These are phyloP conservation scores for Monilinia laxa DNA, from an alignment of 2,329 filamentous ascomycete genomes.

Conservation along the genomic window DNA sequence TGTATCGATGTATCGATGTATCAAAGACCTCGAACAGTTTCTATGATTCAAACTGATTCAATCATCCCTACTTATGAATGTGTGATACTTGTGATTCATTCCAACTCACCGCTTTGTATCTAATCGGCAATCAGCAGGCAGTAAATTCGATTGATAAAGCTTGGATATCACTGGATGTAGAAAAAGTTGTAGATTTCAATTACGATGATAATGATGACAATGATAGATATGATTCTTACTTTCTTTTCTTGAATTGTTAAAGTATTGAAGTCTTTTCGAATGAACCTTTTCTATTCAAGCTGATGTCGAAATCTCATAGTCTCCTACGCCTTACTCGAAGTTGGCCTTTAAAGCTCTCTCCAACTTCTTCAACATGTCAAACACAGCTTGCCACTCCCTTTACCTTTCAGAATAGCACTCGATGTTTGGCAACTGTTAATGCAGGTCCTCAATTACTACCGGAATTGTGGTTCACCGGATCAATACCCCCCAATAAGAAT, in stretches of 20 bases:
- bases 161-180: constrained; percentile 13
- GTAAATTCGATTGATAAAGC: constrained; percentile 18
- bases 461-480: constrained; percentile 49
- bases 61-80: not conserved
- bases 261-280: constrained; percentile 32
- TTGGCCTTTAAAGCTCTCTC: constrained; percentile 23
- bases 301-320: constrained; percentile 38
- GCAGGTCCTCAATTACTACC: constrained; percentile 35
- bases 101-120: constrained; percentile 10
- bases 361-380: constrained; percentile 17
- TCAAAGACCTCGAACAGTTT: no score
- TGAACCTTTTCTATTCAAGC: constrained; percentile 27
- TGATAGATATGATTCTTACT: not conserved
- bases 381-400: constrained; percentile 5
- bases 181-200: not conserved
- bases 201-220: not conserved
- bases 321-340: constrained; percentile 29
- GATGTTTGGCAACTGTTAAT: constrained; percentile 35
- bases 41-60: not conserved
- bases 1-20: no score
- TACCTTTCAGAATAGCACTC: constrained; percentile 21
- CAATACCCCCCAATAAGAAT: constrained; percentile 31
- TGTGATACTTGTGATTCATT: not conserved
- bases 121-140: constrained; percentile 20
- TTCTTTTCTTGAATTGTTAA: not conserved